phyloP scores from a whole-genome alignment of 441 rosid genomes.

The Erysimum cheiri region DNA sequence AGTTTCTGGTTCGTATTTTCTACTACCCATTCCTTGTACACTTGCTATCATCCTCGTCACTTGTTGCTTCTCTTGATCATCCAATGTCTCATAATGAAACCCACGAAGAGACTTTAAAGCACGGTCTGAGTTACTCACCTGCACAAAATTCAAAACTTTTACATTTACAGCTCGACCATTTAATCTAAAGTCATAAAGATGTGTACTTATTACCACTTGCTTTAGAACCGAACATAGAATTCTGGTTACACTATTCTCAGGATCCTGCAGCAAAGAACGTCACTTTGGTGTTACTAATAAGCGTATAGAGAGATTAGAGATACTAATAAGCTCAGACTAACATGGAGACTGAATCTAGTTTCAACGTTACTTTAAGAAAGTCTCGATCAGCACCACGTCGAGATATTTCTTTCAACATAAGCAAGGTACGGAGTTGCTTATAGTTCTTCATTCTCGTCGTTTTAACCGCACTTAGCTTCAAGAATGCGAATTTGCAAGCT shows the following conservation, averaged over 20 bases:
- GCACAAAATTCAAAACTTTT: not conserved
- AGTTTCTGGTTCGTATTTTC: slow-evolving; percentile 42
- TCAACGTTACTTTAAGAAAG: slow-evolving; percentile 41
- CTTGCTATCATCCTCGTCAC: slow-evolving; percentile 40
- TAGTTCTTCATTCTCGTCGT: slow-evolving; percentile 48
- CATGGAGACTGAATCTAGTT: slow-evolving; percentile 15
- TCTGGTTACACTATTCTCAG: slow-evolving; percentile 48
- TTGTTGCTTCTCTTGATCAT: slow-evolving; percentile 43
- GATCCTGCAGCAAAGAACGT: slow-evolving; percentile 42
- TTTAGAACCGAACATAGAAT: slow-evolving; percentile 48
- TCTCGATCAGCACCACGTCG: slow-evolving; percentile 51
- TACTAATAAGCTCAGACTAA: slow-evolving; percentile 19
- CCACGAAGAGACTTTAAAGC: slow-evolving; percentile 45
- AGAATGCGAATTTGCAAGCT: slow-evolving; percentile 50
- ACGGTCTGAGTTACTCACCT: slow-evolving; percentile 47
- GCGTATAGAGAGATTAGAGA: not conserved
- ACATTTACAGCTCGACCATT: not conserved
- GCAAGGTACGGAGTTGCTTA: slow-evolving; percentile 46
- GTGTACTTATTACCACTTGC: slow-evolving; percentile 46
- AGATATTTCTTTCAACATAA: slow-evolving; percentile 48
- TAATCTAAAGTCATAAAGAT: slow-evolving; percentile 1
- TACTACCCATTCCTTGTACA: slow-evolving; percentile 45
- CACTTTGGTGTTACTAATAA: slow-evolving; percentile 11
- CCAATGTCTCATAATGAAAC: slow-evolving; percentile 43
- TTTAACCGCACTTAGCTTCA: slow-evolving; percentile 45